These are phyloP conservation scores for Globisporangium paroecandrum DNA, from an alignment of 352 stramenopile genomes.

Conservation along the genomic window DNA sequence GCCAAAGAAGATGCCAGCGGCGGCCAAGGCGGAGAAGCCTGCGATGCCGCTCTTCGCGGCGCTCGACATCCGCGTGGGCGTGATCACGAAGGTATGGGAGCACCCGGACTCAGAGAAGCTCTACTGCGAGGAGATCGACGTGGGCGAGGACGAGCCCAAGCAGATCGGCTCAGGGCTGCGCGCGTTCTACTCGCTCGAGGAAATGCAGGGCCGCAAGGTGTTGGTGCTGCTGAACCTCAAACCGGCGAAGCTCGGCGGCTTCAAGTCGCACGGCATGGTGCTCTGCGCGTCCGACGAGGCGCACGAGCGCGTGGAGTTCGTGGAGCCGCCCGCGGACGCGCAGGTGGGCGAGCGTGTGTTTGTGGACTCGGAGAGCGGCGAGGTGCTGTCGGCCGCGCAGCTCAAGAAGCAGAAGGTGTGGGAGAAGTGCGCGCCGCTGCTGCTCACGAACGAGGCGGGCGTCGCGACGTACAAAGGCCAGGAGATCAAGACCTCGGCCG, in stretches of 20 bases:
- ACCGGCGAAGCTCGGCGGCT: constrained; percentile 94
- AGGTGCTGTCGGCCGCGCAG: constrained; percentile 71
- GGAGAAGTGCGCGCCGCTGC: constrained; percentile 66
- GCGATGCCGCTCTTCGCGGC: constrained; percentile 65
- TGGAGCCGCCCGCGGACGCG: constrained; percentile 91
- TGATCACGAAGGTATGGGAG: constrained; percentile 79
- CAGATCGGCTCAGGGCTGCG: constrained; percentile 95
- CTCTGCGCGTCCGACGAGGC: constrained; percentile 89
- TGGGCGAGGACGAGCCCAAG: constrained; percentile 92
- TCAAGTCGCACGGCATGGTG: constrained; percentile 97
- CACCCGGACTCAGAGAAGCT: constrained; percentile 92
- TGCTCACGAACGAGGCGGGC: constrained; percentile 61
- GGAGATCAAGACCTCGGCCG: constrained; percentile 67
- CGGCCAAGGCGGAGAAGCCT: constrained; percentile 45
- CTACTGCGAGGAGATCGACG: constrained; percentile 99
- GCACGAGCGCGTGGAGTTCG: constrained; percentile 92
- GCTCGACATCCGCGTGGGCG: constrained; percentile 78
- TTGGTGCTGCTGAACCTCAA: constrained; percentile 99
- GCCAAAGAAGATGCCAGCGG: constrained; percentile 25
- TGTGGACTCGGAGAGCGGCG: constrained; percentile 66
- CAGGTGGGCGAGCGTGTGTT: constrained; percentile 92
- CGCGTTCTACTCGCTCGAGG: constrained; percentile 92
- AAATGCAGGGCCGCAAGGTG: constrained; percentile 94
- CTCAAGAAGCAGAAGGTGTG: constrained; percentile 89
- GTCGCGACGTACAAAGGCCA: constrained; percentile 82